Evolutionary conservation across 768 basidiomycete species (phyloP).

Genomic region (Lyophyllum shimeji): DNA sequence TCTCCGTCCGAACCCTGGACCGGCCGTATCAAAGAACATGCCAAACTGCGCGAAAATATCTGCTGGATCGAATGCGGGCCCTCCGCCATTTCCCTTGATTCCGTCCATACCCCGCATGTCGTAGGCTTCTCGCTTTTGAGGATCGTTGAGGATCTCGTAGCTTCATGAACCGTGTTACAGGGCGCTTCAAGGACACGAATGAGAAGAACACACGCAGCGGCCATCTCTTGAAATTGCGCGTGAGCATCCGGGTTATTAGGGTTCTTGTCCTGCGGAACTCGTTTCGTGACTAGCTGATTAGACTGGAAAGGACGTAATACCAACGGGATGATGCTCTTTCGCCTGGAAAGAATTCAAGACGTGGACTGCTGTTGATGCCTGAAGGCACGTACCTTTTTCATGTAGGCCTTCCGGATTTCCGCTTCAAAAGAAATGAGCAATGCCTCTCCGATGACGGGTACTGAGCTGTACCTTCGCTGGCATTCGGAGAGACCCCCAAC

Average conservation of each 20-base stretch:
- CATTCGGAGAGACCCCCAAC: slow-evolving; percentile 68
- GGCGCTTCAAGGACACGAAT: background rate
- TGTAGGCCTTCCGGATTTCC: slow-evolving; percentile 94
- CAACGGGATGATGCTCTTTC: slow-evolving; percentile 83
- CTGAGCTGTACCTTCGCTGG: slow-evolving; percentile 60
- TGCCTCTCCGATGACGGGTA: background rate
- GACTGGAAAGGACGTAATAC: slow-evolving; percentile 9
- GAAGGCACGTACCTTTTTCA: slow-evolving; percentile 68
- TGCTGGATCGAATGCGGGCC: slow-evolving; percentile 52
- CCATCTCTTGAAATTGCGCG: slow-evolving; percentile 86
- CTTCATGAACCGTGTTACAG: slow-evolving; percentile 33
- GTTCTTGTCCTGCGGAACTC: slow-evolving; percentile 75
- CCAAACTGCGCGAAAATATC: slow-evolving; percentile 76
- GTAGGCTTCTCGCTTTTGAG: slow-evolving; percentile 66
- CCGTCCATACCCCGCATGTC: slow-evolving; percentile 75
- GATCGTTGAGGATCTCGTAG: slow-evolving; percentile 81
- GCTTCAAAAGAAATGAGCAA: slow-evolving; percentile 37
- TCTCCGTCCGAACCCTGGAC: slow-evolving; percentile 44
- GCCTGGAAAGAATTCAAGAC: slow-evolving; percentile 49
- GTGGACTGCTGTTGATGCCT: slow-evolving; percentile 13
- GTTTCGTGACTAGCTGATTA: background rate
- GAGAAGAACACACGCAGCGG: slow-evolving; percentile 66
- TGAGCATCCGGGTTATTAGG: slow-evolving; percentile 84
- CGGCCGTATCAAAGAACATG: slow-evolving; percentile 64
- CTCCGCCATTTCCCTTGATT: slow-evolving; percentile 48